A percentile compares a stretch with the other conserved stretches of the same genome.
These are phyloP conservation scores for Hippophae rhamnoides DNA, from an alignment of 306 rosid genomes.

Conservation along the genomic window DNA sequence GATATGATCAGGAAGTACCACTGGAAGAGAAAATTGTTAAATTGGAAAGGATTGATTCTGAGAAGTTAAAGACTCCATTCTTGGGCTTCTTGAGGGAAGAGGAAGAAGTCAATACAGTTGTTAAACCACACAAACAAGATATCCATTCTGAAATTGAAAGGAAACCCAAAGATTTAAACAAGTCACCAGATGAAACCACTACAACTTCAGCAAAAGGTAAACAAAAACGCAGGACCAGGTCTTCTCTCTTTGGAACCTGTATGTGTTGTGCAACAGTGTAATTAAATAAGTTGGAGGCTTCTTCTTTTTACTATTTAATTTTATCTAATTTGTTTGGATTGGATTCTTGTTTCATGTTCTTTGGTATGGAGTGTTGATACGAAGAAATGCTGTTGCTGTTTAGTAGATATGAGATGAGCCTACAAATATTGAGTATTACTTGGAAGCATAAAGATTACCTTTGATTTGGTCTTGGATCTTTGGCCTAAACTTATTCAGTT, in stretches of 20 bases:
- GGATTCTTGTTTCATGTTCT: slow-evolving; percentile 18
- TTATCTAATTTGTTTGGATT: slow-evolving; percentile 14
- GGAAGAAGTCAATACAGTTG: slow-evolving; percentile 38
- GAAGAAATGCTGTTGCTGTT: background rate
- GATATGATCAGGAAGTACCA: slow-evolving; percentile 24
- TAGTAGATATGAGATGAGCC: background rate
- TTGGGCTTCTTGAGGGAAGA: slow-evolving; percentile 44
- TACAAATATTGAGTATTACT: slow-evolving; percentile 14
- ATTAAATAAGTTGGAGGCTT: slow-evolving; percentile 11
- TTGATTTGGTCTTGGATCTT: background rate
- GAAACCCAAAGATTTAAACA: slow-evolving; percentile 8
- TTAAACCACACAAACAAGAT: slow-evolving; percentile 23
- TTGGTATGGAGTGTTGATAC: slow-evolving; percentile 28
- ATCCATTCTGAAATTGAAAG: slow-evolving; percentile 13
- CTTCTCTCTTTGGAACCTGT: slow-evolving; percentile 67
- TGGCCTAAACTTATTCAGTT: slow-evolving; percentile 5
- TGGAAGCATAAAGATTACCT: background rate
- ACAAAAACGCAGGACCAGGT: slow-evolving; percentile 40
- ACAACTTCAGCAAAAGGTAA: slow-evolving; percentile 36
- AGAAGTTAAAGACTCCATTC: slow-evolving; percentile 42
- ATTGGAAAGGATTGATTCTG: slow-evolving; percentile 55
- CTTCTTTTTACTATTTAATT: slow-evolving; percentile 3
- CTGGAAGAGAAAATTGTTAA: slow-evolving; percentile 49
- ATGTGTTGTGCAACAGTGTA: slow-evolving; percentile 70
- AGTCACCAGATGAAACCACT: slow-evolving; percentile 15